A percentile compares a stretch with the other conserved stretches of the same genome.
Conservation (phyloP, 345 rosid species). For the Pistacia atlantica region DNA sequence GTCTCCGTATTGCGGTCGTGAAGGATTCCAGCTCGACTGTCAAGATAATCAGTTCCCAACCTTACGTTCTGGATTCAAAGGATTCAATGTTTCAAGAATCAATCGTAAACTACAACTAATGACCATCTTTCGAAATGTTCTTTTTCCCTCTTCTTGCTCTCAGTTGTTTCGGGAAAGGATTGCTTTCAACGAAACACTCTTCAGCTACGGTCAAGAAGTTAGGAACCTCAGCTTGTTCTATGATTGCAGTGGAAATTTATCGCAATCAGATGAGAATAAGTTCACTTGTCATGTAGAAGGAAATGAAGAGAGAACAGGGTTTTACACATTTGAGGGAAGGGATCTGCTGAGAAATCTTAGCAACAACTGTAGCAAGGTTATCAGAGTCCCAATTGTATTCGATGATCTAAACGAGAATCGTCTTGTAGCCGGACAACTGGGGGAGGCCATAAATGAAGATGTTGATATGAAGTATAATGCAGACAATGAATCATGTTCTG, state of each 20-base stretch:
- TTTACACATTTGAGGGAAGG: not conserved
- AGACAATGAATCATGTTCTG: conserved; percentile 1
- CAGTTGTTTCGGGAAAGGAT: not conserved
- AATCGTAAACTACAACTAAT: not conserved
- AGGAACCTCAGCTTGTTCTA: conserved; percentile 32
- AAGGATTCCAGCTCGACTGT: conserved; percentile 41
- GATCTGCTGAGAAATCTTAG: not conserved
- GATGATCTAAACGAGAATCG: not conserved
- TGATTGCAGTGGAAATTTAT: conserved; percentile 16
- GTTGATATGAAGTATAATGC: conserved; percentile 16
- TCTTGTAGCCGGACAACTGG: fast-evolving
- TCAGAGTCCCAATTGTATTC: conserved; percentile 19
- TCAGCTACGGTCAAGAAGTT: not conserved
- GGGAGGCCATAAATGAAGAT: conserved; percentile 11
- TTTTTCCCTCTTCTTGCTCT: not conserved
- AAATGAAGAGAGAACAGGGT: not conserved
- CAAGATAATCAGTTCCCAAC: not conserved
- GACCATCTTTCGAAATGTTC: conserved; percentile 27
- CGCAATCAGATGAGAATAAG: not conserved
- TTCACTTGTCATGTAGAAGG: not conserved
- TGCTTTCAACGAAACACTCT: not conserved
- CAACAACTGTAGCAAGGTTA: not conserved
- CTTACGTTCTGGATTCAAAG: not conserved
- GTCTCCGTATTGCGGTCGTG: conserved; percentile 36
- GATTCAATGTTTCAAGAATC: conserved; percentile 5